These are phyloP conservation scores for Powellomyces hirtus DNA, from an alignment of 192 early-diverging fungal species.

Conservation along the genomic window DNA sequence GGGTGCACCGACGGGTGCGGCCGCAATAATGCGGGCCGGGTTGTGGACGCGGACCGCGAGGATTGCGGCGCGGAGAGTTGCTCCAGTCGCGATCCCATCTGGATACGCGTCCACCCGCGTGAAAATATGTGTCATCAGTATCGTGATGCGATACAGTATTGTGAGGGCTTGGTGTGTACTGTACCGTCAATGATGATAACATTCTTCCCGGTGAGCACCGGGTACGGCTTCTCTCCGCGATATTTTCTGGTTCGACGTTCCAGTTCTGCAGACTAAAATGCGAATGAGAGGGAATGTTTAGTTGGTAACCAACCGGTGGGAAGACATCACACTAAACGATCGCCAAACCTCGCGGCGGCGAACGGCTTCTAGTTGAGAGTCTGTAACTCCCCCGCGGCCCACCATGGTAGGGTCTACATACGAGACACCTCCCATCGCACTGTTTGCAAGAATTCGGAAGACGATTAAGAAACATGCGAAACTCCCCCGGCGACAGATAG, in stretches of 20 bases:
- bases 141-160: no score
- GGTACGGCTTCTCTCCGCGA: slow-evolving; percentile 20
- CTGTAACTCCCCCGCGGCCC: no score
- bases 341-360: no score
- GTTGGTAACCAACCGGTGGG: not conserved
- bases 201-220: slow-evolving; percentile 21
- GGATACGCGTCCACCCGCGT: no score
- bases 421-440: not conserved
- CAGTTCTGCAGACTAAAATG: slow-evolving; percentile 24
- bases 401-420: not conserved
- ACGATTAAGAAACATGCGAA: no score
- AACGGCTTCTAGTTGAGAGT: no score
- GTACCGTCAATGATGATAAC: slow-evolving; percentile 40
- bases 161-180: no score
- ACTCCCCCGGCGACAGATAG: no score
- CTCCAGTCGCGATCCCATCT: slow-evolving; percentile 45
- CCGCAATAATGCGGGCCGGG: slow-evolving; percentile 23
- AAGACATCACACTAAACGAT: not conserved
- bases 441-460: not conserved
- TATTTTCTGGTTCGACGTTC: slow-evolving; percentile 29
- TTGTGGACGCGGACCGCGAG: slow-evolving; percentile 22
- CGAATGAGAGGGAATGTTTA: not conserved
- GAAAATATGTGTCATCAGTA: no score
- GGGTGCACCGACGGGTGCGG: slow-evolving; percentile 30
- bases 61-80: slow-evolving; percentile 33